phyloP scores from a whole-genome alignment of 2,329 filamentous ascomycete genomes.

The Escovopsis sp. region DNA sequence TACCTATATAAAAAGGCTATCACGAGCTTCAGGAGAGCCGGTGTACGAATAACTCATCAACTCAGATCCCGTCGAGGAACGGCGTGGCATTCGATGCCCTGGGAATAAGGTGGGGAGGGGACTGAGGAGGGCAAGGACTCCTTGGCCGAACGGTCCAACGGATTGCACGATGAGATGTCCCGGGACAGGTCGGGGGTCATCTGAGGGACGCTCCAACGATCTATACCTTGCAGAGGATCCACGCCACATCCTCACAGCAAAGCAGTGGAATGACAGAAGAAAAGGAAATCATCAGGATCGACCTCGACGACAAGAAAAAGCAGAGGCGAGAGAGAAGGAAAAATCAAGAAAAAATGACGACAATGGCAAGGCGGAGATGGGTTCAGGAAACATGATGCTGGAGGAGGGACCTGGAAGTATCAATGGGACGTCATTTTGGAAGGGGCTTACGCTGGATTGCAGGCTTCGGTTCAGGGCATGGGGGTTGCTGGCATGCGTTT shows the following conservation, averaged over 20 bases:
- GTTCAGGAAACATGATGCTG: conserved; percentile 2
- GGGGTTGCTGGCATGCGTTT: not conserved
- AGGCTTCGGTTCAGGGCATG: not conserved
- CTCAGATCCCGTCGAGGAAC: not conserved
- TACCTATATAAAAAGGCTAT: conserved; percentile 6
- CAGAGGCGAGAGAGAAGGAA: not conserved
- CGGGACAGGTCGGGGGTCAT: not conserved
- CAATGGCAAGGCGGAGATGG: not conserved
- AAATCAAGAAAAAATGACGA: too few species aligned
- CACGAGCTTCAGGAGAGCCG: conserved; percentile 1
- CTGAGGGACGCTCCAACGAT: not conserved
- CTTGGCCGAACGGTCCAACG: not conserved
- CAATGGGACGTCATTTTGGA: not conserved
- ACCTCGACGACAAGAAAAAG: not conserved
- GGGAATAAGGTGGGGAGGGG: too few species aligned
- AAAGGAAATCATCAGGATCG: not conserved
- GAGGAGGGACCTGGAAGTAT: conserved; percentile 2
- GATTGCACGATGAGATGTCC: not conserved
- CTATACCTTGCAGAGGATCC: too few species aligned
- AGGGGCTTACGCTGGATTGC: not conserved
- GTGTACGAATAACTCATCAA: conserved; percentile 4
- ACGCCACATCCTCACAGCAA: too few species aligned
- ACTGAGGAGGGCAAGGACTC: too few species aligned
- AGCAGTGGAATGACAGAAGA: too few species aligned
- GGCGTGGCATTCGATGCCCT: not conserved